Evolutionary conservation across 371 early-diverging fungal genomes (phyloP).

Genomic region (Mortierella sp.): DNA sequence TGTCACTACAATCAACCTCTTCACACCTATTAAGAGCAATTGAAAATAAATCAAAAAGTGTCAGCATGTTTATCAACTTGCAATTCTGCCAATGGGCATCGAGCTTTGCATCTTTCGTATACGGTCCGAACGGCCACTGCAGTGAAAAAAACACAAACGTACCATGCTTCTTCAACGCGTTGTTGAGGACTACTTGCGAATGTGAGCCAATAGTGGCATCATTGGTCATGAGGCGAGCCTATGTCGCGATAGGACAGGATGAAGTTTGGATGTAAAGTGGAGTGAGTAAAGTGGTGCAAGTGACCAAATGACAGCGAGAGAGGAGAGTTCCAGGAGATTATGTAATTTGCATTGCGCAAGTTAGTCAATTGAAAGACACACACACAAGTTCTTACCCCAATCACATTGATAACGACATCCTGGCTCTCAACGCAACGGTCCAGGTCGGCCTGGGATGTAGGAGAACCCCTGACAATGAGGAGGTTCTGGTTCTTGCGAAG

Average conservation of each 20-base stretch:
- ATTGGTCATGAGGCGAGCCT: conserved; percentile 51
- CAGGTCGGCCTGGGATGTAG: conserved; percentile 48
- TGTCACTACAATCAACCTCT: conserved; percentile 47
- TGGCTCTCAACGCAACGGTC: conserved; percentile 53
- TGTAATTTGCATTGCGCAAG: not conserved
- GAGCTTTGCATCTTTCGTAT: not conserved
- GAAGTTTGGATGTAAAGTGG: not conserved
- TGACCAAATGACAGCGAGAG: not conserved
- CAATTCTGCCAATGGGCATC: not conserved
- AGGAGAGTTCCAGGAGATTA: not conserved
- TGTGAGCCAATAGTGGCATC: conserved; percentile 52
- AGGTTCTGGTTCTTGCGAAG: conserved; percentile 55
- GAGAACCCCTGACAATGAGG: conserved; percentile 48
- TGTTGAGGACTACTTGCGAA: conserved; percentile 53
- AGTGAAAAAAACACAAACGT: not conserved
- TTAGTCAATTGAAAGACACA: not conserved
- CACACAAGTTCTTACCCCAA: conserved; percentile 37
- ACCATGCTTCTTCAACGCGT: conserved; percentile 57
- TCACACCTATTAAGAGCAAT: conserved; percentile 30
- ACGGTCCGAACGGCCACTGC: not conserved
- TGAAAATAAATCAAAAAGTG: not conserved
- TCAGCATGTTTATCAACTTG: not conserved
- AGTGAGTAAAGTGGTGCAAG: not conserved
- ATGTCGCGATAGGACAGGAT: not conserved
- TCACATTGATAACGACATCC: conserved; percentile 54